Percentiles rank a stretch among this genome's conserved stretches.
Evolutionary conservation across 768 basidiomycete genomes (phyloP).

Genomic region (Tulasnella sp.): DNA sequence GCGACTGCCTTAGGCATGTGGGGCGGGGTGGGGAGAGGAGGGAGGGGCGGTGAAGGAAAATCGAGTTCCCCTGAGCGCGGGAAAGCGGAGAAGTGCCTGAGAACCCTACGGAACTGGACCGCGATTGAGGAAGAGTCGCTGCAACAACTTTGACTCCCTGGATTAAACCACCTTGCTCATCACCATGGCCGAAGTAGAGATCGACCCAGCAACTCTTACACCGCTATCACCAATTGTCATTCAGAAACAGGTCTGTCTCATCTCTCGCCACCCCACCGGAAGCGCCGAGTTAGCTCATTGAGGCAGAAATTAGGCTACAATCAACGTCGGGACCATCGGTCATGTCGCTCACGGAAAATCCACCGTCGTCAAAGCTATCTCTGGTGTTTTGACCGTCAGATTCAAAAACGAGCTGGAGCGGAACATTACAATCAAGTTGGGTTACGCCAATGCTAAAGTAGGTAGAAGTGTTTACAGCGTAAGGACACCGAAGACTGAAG

Average conservation of each 20-base stretch:
- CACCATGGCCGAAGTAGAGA: conserved; percentile 53
- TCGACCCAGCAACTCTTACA: conserved; percentile 81
- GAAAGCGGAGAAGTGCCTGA: conserved; percentile 14
- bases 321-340: conserved; percentile 81
- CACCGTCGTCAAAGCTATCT: conserved; percentile 97
- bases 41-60: not conserved
- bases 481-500: not conserved
- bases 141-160: conserved; percentile 3
- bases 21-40: not conserved
- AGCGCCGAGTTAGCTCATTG: conserved; percentile 2
- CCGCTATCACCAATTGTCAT: conserved; percentile 89
- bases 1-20: conserved; percentile 80
- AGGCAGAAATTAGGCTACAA: conserved; percentile 1
- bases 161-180: not conserved
- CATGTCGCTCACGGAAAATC: conserved; percentile 99
- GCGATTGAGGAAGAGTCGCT: not conserved
- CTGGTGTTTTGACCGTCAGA: conserved; percentile 95
- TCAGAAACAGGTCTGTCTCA: conserved; percentile 72
- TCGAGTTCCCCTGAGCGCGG: conserved; percentile 15
- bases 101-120: conserved; percentile 15
- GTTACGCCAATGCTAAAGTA: conserved; percentile 98
- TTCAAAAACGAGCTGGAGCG: conserved; percentile 99
- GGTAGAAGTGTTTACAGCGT: conserved; percentile 38
- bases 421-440: conserved; percentile 99
- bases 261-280: conserved; percentile 60